phyloP scores from a whole-genome alignment of 306 rosid genomes.

The Arachis stenosperma region DNA sequence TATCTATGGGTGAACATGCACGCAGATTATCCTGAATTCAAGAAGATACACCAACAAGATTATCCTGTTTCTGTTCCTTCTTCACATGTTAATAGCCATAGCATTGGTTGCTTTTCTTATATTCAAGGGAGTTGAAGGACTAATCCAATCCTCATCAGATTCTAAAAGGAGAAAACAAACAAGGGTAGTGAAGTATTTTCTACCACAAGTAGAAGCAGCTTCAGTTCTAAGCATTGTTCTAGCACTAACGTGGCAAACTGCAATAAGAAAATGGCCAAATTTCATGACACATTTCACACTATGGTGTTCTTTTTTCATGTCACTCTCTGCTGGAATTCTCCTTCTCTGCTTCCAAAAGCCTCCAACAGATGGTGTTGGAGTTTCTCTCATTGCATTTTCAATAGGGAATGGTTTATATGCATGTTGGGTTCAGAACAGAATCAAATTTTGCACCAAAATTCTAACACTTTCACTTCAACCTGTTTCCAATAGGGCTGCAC shows the following conservation, averaged over 20 bases:
- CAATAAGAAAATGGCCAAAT: constrained; percentile 73
- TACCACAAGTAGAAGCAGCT: constrained; percentile 93
- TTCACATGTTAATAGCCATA: too few species aligned
- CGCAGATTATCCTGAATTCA: too few species aligned
- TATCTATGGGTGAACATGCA: too few species aligned
- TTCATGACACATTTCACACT: constrained; percentile 80
- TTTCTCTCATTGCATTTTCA: constrained; percentile 77
- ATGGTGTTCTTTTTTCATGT: constrained; percentile 69
- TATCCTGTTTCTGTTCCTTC: too few species aligned
- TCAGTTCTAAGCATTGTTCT: constrained; percentile 77
- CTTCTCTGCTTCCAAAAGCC: constrained; percentile 87
- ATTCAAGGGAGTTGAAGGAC: too few species aligned
- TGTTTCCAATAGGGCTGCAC: too few species aligned
- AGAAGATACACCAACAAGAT: constrained; percentile 56
- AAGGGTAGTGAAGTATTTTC: neutral
- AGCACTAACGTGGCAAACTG: constrained; percentile 84
- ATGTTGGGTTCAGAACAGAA: constrained; percentile 76
- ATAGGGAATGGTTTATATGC: constrained; percentile 85
- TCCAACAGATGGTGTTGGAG: constrained; percentile 82
- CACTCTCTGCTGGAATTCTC: constrained; percentile 81
- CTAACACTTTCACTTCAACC: too few species aligned
- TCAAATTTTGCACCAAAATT: constrained; percentile 59
- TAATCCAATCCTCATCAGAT: too few species aligned
- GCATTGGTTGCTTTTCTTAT: too few species aligned
- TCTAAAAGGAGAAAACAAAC: too few species aligned